These are phyloP conservation scores for Candida morakotiae DNA, from an alignment of 805 yeast species.

Conservation along the genomic window DNA sequence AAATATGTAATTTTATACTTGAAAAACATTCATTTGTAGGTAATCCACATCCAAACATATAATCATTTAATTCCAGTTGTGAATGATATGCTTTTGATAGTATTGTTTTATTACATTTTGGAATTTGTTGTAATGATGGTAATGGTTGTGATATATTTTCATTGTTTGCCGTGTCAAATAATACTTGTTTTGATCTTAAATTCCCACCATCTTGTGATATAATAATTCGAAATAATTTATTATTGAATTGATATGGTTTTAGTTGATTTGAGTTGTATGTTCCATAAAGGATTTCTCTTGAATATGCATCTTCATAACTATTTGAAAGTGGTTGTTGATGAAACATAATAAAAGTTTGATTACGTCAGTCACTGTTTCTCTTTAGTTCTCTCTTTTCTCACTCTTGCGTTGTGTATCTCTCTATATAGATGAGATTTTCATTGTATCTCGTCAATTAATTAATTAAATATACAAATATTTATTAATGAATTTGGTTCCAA, in stretches of 20 bases:
- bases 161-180: conserved; percentile 38
- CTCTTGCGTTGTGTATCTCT: not conserved
- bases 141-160: not conserved
- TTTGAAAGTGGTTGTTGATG: conserved; percentile 9
- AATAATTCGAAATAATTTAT: conserved; percentile 37
- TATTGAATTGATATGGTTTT: conserved; percentile 22
- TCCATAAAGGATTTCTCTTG: conserved; percentile 46
- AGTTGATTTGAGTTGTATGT: conserved; percentile 25
- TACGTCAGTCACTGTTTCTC: not conserved
- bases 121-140: conserved; percentile 1
- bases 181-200: conserved; percentile 42
- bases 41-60: conserved; percentile 56
- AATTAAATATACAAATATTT: too few relatives aligned
- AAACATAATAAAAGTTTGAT: not conserved
- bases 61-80: conserved; percentile 42
- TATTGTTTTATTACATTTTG: conserved; percentile 5
- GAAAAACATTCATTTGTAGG: conserved; percentile 43
- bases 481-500: too few relatives aligned
- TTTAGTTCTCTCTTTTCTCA: too few relatives aligned
- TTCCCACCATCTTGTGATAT: conserved; percentile 50
- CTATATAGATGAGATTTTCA: too few relatives aligned
- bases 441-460: too few relatives aligned
- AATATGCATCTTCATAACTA: conserved; percentile 42
- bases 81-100: conserved; percentile 36
- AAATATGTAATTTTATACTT: conserved; percentile 44